Evolutionary conservation across 441 rosid species (phyloP), one percentile per base, ranked within the genome.

Genomic region (Euphorbia corollata): DNA sequence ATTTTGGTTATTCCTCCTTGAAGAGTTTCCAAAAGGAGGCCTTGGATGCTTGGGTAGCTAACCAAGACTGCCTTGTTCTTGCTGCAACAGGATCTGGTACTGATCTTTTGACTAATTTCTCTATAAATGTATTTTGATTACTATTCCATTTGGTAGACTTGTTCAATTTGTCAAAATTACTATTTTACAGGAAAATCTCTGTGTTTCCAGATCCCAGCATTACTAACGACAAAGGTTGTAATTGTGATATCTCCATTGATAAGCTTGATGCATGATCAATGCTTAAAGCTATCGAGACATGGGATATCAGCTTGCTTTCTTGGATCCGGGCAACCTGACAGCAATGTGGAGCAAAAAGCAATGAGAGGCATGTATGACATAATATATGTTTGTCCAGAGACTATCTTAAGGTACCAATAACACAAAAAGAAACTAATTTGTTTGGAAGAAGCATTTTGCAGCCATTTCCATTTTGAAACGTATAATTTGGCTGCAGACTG

Each of bases 211-310:
- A 77, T 92, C 79, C 93, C 98, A 9, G 96, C 98, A 30, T 63
- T 92, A n/a, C 58, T 90, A 51, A 81, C 97, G 0, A 88, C 96
- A 69, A 87, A 88, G 69, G 81, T 85, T 64, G 98, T 92, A 68
- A 85, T 90, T 23, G 98, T 90, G 24, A 80, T 92, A 70, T 92
- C 98, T 19, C 98, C 97, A 51, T 82, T 92, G 86, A 92, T 92
- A 68, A 90, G 98, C 74, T 76, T 92, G 82, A 92, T 92, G 98
- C 97, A 90, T 66, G 98, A 92, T 78, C 97, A 90, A 62, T 92
- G 98, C 83, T 84, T 88, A 36, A 88, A 90, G 73, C 79, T 92
- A 19, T 87, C 97, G 67, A 84, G 69, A 67, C 88, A 86, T 76
- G 88, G 84, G 34, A 78, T 92, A 72, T 83, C 98, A 51, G 93